phyloP scores from a whole-genome alignment of 306 rosid species.

The Crataegus laevigata region DNA sequence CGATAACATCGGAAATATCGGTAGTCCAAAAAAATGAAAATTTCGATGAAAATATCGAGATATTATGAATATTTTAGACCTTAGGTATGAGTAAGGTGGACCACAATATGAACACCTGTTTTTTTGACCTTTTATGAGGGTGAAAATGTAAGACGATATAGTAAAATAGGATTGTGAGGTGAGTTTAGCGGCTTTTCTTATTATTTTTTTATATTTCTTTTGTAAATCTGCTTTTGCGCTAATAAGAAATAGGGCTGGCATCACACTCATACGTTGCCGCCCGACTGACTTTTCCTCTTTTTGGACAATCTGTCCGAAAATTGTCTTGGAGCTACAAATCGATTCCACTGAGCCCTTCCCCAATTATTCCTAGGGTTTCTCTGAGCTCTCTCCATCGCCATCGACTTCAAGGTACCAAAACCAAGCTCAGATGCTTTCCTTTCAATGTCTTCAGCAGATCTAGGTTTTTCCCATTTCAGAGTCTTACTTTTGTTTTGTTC shows the following conservation, averaged over 20 bases:
- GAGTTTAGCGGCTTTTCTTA: neutral
- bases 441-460: slow-evolving; percentile 13
- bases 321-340: neutral
- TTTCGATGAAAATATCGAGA: too few relatives aligned
- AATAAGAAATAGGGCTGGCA: neutral
- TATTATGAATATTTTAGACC: too few relatives aligned
- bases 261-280: neutral
- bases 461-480: neutral
- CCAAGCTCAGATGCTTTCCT: neutral
- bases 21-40: too few relatives aligned
- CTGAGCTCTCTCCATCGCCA: neutral
- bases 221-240: neutral
- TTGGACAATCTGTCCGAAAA: neutral
- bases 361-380: slow-evolving; percentile 13
- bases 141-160: too few relatives aligned
- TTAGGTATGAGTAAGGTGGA: too few relatives aligned
- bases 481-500: neutral
- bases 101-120: too few relatives aligned
- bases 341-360: neutral
- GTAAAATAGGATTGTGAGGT: too few relatives aligned
- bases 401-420: slow-evolving; percentile 28
- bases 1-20: too few relatives aligned
- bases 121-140: too few relatives aligned
- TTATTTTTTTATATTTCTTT: neutral
- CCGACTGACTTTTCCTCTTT: neutral